Evolutionary conservation across 441 rosid species (phyloP), one percentile per base, ranked within the genome.

Genomic region (Viola pubescens): DNA sequence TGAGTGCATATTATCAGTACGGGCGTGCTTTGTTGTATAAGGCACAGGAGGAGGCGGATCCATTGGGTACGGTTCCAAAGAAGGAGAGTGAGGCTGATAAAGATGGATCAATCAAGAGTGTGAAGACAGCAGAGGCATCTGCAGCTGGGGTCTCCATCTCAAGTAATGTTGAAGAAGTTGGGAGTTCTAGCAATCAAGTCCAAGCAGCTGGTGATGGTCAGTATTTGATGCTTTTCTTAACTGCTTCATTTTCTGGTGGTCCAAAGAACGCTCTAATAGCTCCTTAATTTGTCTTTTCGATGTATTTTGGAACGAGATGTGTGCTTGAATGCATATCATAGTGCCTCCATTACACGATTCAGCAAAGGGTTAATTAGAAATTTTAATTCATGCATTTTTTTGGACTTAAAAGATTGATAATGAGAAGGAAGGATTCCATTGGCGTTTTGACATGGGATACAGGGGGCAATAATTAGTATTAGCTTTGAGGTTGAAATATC

Each of bases 31-130:
- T 94, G 11, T 66, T 89, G 61, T 83, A 81, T 63, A 89, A 89
- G 75, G 96, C 95, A 63, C 95, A 83, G 54, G 96, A 89, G 66
- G 95, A 89, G 78, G 78, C 92, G 56, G 97, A 86, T 79, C 96
- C 97, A 13, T 64, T 88, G 72, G 98, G 71, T 61, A 52, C 80
- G 64, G 73, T 88, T 61, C 84, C 97, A 1, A 82, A 83, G 75
- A 89, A 82, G 76, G 88, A 84, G 38, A 73, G 45, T 56, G 79
- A 70, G 54, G 52, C 73, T 51, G 73, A 60, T 37, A 71, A 66
- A 65, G 79, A 64, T 10, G 56, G 79, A 70, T 65, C 58, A 82
- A 73, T 66, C 83, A 78, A 60, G 86, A 47, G 57, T 54, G 67
- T 58, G 43, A 86, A 83, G 76, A 68, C 55, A 38, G 81, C 77